Evolutionary conservation across 441 rosid species (phyloP), one percentile per base, ranked within the genome.

Genomic region (Biscutella auriculata): DNA sequence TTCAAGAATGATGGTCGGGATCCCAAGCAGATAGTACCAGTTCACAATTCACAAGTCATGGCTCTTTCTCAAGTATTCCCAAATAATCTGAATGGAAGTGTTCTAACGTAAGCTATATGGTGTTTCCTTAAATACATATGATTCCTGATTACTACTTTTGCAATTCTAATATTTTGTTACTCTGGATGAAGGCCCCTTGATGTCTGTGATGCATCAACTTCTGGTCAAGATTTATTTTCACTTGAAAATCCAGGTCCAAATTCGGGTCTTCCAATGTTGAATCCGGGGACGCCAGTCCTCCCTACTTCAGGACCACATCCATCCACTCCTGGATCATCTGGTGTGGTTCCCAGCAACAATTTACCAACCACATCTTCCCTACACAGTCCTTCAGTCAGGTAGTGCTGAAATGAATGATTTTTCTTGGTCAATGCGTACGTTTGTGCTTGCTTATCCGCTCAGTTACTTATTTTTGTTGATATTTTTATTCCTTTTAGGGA

Each of bases 171-270:
- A 53, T 61, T 51, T 63, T 52, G 19, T 35, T 64, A 26, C 52
- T 65, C 55, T 77, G 71, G 68, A 69, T 80, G 82, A 78, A 95
- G 99, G 88, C 99, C 99, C 52, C 88, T 86, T 64, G 98, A 95
- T 81, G 77, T 95, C 54, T 84, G 88, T 71, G 96, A 95, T 71
- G 70, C 65, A 43, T 66, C 82, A 70, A 67, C 81, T 48, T 75
- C 97, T 45, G 87, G 77, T 71, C 75, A 81, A 57, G 98, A 95
- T 57, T 69, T 54, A 70, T 67, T 75, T 70, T 29, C 95, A 53
- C 72, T 57, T 61, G 88, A 81, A 69, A 79, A 68, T 82, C 85
- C 80, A 76, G 83, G 82, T 75, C 4, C 23, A 19, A 2, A 19
- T 19, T 4, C 23, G 23, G 23, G 23, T 19, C 69, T 79, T 60